phyloP scores from a whole-genome alignment of 306 rosid genomes.

The Prinsepia uniflora region DNA sequence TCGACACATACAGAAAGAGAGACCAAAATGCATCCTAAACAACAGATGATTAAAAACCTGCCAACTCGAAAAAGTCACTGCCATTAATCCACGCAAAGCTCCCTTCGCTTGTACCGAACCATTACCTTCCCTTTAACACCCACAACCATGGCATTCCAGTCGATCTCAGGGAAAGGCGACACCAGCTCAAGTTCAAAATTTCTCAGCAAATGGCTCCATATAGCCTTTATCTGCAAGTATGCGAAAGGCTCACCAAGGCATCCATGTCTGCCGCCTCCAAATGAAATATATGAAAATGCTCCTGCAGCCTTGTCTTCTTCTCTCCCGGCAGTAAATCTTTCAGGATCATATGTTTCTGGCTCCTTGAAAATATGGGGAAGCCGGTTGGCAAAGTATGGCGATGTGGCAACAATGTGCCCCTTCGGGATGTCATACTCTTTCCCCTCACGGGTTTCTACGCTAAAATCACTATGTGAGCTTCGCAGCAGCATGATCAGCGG shows the following conservation, averaged over 20 bases:
- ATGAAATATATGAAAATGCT: conserved; percentile 84
- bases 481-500: conserved; percentile 86
- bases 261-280: conserved; percentile 97
- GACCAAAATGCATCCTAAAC: conserved; percentile 16
- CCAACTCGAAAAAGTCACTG: conserved; percentile 1
- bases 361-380: conserved; percentile 66
- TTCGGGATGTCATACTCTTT: conserved; percentile 81
- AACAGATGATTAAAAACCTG: neutral
- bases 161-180: conserved; percentile 90
- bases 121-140: conserved; percentile 94
- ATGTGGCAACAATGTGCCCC: conserved; percentile 93
- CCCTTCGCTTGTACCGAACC: conserved; percentile 84
- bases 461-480: conserved; percentile 77
- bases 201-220: conserved; percentile 91
- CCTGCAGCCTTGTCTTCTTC: conserved; percentile 95
- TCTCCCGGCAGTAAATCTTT: conserved; percentile 64
- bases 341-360: conserved; percentile 80
- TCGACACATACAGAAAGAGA: conserved; percentile 7
- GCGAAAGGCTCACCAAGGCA: conserved; percentile 99
- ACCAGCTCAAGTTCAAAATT: conserved; percentile 82
- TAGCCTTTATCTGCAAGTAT: conserved; percentile 89
- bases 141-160: conserved; percentile 99
- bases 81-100: conserved; percentile 44
- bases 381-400: conserved; percentile 91
- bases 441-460: conserved; percentile 70